Conservation (phyloP, 768 basidiomycete species). For the Boletellus ananiceps region DNA sequence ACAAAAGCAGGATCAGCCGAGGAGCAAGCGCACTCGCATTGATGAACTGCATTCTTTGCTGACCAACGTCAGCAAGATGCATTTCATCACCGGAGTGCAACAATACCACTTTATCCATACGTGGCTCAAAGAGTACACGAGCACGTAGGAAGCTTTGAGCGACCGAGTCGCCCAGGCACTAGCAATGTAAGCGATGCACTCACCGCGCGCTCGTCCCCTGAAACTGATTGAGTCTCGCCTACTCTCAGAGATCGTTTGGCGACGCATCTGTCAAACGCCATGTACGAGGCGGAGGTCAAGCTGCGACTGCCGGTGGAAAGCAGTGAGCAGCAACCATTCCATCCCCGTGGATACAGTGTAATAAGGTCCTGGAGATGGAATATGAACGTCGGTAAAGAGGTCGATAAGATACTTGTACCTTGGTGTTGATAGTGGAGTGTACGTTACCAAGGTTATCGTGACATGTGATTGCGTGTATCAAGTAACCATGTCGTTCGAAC, state of each 20-base stretch:
- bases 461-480: neutral
- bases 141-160: neutral
- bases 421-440: neutral
- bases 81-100: neutral
- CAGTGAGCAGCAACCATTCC: too few species aligned
- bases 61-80: neutral
- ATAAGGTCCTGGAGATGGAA: neutral
- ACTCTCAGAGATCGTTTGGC: neutral
- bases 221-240: neutral
- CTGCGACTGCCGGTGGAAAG: neutral
- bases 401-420: neutral
- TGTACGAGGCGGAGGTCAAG: neutral
- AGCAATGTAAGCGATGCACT: neutral
- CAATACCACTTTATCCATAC: neutral
- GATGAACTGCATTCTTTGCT: too few species aligned
- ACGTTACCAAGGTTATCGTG: neutral
- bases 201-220: neutral
- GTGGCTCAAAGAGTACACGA: neutral
- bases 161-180: neutral
- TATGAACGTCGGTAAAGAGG: constrained; percentile 3
- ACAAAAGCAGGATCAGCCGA: neutral
- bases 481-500: neutral
- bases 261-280: neutral
- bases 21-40: neutral
- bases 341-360: neutral